Conservation (phyloP, 2,329 filamentous ascomycete genomes). For the Aschersonia sp. region DNA sequence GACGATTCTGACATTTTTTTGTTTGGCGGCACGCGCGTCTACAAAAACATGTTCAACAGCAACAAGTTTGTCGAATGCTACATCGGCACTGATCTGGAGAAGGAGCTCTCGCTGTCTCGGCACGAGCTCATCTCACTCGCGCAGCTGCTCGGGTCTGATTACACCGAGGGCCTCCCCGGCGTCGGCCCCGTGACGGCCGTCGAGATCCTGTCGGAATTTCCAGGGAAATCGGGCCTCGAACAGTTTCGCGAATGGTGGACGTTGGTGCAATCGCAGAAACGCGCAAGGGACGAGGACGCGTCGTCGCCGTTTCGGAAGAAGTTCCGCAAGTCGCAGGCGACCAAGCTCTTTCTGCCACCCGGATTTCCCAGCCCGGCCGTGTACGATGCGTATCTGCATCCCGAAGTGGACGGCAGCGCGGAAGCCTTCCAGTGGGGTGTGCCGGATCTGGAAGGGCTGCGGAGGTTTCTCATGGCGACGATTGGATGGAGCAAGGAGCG, state of each 20-base stretch:
- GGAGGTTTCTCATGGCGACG: slow-evolving; percentile 75
- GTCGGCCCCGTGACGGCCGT: slow-evolving; percentile 90
- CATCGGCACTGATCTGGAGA: slow-evolving; percentile 66
- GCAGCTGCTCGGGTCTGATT: slow-evolving; percentile 84
- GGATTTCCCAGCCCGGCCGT: slow-evolving; percentile 69
- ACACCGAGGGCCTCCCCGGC: slow-evolving; percentile 80
- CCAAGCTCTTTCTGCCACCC: slow-evolving; percentile 74
- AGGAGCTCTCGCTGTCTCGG: slow-evolving; percentile 77
- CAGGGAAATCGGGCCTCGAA: slow-evolving; percentile 42
- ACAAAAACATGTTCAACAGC: slow-evolving; percentile 99
- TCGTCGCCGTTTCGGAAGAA: slow-evolving; percentile 61
- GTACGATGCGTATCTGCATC: slow-evolving; percentile 67
- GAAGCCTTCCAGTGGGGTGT: slow-evolving; percentile 90
- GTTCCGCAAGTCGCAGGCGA: slow-evolving; percentile 63
- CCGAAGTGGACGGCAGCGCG: slow-evolving; percentile 68
- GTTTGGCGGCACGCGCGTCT: slow-evolving; percentile 89
- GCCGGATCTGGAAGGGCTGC: slow-evolving; percentile 74
- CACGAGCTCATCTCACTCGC: slow-evolving; percentile 79
- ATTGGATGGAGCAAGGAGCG: slow-evolving; percentile 87
- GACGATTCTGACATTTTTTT: slow-evolving; percentile 95
- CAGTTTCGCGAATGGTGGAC: slow-evolving; percentile 82
- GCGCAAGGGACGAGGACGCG: slow-evolving; percentile 47
- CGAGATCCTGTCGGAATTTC: slow-evolving; percentile 87
- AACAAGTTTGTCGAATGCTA: slow-evolving; percentile 98
- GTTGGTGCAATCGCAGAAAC: slow-evolving; percentile 54